Base-by-base conservation (phyloP, 2,329 filamentous ascomycete species). In the Proliferodiscus dingleyae region DNA sequence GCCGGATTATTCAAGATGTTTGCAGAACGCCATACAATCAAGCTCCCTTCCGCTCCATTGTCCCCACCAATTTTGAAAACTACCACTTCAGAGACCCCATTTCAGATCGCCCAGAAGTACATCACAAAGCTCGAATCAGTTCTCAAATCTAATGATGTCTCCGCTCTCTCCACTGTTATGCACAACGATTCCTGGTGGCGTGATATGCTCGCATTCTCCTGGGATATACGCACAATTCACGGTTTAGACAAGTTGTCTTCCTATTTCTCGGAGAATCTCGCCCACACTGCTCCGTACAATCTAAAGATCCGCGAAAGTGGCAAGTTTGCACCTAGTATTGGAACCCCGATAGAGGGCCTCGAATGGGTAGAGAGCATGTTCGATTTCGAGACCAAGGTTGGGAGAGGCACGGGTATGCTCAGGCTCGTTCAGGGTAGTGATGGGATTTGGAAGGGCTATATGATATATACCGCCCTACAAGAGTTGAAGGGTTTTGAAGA, bases 361-460 rank as follows among this genome's bases (percentile, higher is more conserved):
- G 67, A 66, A 26, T 77, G 77, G 2, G 64, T 87, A 0, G 68
- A 75, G 33, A 76, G 77, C 46, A 81, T 78, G 53, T 66, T 81
- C 41, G 68, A 62, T 0, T 64, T 81, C 19, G 68, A 74, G 4
- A 81, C 76, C 0, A 63, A 66, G 1, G 52, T 75, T 2, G 81
- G 81, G 0, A 52, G 55, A 0, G 83, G 80, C 0, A 63, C 70
- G 1, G 83, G 82, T 1, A 57, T 85, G 1, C 66, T 76, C 0
- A 68, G 78, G 1, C 61, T 85, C 0, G 66, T 71, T 0, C 62
- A 70, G 30, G 50, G 48, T 5, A 24, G 34, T 7, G 64, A 64
- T 2, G 64, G 62, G 1, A 49, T 61, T 6, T 85, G 80, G 79
- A 81, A 79, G 56, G 74, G 81, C 1, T 82, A 77, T 51, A 80